phyloP scores from a whole-genome alignment of 2,329 filamentous ascomycete species.

The Neofusicoccum kwambonambiense region DNA sequence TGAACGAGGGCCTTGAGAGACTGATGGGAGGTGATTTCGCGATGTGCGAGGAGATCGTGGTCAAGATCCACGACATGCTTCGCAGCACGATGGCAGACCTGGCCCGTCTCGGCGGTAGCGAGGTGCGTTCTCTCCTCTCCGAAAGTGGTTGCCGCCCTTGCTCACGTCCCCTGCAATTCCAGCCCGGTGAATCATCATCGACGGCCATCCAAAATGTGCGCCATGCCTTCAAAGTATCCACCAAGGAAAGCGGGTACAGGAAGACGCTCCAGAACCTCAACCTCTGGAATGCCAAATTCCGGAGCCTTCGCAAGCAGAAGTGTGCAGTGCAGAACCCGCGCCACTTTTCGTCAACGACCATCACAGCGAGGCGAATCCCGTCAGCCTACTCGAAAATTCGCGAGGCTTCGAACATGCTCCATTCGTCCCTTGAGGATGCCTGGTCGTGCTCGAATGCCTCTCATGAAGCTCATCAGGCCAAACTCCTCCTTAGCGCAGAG shows the following conservation, averaged over 20 bases:
- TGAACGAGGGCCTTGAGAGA: neutral
- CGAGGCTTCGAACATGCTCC: conserved; percentile 24
- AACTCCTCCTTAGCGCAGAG: conserved; percentile 27
- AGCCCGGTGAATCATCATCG: neutral
- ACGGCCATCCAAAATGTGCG: neutral
- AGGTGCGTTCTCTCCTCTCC: neutral
- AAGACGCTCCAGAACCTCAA: conserved; percentile 18
- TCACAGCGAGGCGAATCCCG: neutral
- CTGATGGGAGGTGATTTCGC: conserved; percentile 20
- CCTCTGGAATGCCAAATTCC: conserved; percentile 18
- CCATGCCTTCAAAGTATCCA: conserved; percentile 18
- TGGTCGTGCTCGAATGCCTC: conserved; percentile 25
- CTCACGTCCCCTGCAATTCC: neutral
- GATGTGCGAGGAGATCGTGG: conserved; percentile 18
- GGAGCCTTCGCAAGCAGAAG: conserved; percentile 14
- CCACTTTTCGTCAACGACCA: conserved; percentile 14
- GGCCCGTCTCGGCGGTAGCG: neutral
- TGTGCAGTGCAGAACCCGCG: conserved; percentile 17
- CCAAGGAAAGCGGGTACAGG: conserved; percentile 16
- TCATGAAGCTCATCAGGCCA: conserved; percentile 26
- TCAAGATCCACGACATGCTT: conserved; percentile 18
- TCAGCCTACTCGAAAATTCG: conserved; percentile 19
- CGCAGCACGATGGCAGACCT: conserved; percentile 18
- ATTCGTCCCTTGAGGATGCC: conserved; percentile 25
- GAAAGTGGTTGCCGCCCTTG: neutral